Evolutionary conservation across 352 stramenopile genomes (phyloP).

Genomic region (Pelagophyceae sp.): DNA sequence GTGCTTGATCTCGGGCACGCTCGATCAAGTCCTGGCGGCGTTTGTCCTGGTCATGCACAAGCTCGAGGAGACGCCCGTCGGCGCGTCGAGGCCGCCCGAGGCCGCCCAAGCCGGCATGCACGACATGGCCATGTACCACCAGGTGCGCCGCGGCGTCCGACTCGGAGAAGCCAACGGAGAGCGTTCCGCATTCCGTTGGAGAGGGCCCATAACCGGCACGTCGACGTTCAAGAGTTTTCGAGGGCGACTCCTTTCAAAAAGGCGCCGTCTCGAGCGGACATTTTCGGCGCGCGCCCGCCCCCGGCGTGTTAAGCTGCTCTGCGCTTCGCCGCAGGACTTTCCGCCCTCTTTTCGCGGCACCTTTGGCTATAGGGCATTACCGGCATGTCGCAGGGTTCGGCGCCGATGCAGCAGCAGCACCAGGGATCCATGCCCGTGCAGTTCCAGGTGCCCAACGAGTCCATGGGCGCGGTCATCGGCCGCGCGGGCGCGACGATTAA

Average conservation of each 20-base stretch:
- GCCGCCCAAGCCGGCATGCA: neutral
- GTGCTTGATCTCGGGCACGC: neutral
- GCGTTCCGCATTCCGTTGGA: too few species aligned
- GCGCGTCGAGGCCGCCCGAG: neutral
- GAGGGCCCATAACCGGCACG: too few species aligned
- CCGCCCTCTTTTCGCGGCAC: too few species aligned
- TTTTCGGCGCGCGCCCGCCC: too few species aligned
- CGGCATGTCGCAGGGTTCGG: neutral
- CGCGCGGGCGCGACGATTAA: conserved; percentile 14
- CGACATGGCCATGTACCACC: neutral
- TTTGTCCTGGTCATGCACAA: conserved; percentile 14
- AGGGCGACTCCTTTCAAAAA: too few species aligned
- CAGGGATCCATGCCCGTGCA: conserved; percentile 14
- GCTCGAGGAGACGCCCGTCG: conserved; percentile 11
- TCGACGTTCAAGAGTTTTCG: too few species aligned
- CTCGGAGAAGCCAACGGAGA: too few species aligned
- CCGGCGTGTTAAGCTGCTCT: too few species aligned
- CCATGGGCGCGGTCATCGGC: conserved; percentile 18
- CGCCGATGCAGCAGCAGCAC: neutral
- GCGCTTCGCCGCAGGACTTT: too few species aligned
- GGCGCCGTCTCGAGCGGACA: too few species aligned
- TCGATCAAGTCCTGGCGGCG: conserved; percentile 5
- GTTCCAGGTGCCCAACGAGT: conserved; percentile 20
- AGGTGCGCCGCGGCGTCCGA: too few species aligned
- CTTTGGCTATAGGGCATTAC: too few species aligned